Conservation (phyloP, 2,329 filamentous ascomycete genomes). For the Botrytis deweyae region DNA sequence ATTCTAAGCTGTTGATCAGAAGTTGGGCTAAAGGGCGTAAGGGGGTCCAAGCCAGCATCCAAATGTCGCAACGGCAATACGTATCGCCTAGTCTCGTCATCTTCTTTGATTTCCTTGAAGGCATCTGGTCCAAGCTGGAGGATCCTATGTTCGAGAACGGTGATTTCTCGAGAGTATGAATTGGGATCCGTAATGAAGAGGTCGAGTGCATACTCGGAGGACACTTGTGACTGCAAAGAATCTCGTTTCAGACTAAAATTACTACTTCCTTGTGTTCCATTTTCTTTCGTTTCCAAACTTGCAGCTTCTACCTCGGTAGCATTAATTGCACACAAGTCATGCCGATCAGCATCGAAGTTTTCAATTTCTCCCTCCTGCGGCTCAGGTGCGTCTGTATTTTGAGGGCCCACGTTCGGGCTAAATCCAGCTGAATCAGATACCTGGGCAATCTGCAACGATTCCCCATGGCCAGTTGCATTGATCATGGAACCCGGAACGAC, state of each 20-base stretch:
- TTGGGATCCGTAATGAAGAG: not conserved
- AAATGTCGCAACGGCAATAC: not conserved
- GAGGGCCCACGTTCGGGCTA: accelerated
- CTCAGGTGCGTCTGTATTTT: not conserved
- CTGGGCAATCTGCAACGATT: not conserved
- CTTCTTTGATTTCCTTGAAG: not conserved
- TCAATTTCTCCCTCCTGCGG: not conserved
- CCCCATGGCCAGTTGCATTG: not conserved
- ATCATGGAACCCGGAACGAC: accelerated
- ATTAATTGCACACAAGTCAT: too few species aligned
- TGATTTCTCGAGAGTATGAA: not conserved
- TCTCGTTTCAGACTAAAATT: too few species aligned
- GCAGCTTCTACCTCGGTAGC: too few species aligned
- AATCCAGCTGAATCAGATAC: not conserved
- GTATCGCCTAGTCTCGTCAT: not conserved
- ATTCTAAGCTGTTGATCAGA: not conserved
- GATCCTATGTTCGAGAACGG: not conserved
- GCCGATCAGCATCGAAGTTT: not conserved
- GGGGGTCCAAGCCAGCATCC: accelerated
- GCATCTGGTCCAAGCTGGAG: not conserved
- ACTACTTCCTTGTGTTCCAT: accelerated
- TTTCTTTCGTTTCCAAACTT: accelerated
- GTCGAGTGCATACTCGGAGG: not conserved
- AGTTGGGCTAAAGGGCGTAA: not conserved
- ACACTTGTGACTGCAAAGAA: too few species aligned